Evolutionary conservation across 2,329 filamentous ascomycete genomes (phyloP).

Genomic region (Escovopsis weberi): DNA sequence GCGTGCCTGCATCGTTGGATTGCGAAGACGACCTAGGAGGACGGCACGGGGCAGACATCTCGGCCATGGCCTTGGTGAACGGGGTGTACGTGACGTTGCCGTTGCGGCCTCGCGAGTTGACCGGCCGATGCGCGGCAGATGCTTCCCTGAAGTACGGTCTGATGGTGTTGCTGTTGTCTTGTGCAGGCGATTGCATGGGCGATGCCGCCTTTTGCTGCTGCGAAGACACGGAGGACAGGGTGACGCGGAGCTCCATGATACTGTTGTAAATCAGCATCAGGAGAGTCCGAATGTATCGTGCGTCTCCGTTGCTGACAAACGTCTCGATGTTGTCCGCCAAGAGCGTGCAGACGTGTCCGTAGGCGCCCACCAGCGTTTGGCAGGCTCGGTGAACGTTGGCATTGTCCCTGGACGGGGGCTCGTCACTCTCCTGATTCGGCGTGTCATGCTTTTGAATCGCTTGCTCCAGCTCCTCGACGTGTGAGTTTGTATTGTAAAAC

Average conservation of each 20-base stretch:
- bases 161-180: constrained; percentile 30
- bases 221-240: constrained; percentile 23
- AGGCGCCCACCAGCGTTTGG: constrained; percentile 47
- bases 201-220: constrained; percentile 10
- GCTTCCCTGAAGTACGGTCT: constrained; percentile 36
- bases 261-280: constrained; percentile 51
- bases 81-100: constrained; percentile 32
- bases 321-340: constrained; percentile 47
- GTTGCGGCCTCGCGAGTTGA: constrained; percentile 17
- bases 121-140: constrained; percentile 32
- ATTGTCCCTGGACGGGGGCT: constrained; percentile 37
- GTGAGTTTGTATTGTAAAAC: constrained; percentile 52
- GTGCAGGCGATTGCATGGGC: neutral
- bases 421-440: constrained; percentile 31
- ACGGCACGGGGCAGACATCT: constrained; percentile 33
- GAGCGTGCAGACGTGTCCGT: constrained; percentile 49
- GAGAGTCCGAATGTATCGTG: constrained; percentile 51
- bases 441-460: constrained; percentile 48
- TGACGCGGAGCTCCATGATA: constrained; percentile 50
- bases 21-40: constrained; percentile 54
- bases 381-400: constrained; percentile 50
- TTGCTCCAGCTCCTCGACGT: constrained; percentile 50
- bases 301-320: constrained; percentile 50
- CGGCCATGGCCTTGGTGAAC: constrained; percentile 37
- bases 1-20: constrained; percentile 67